Evolutionary conservation across 73 alveolate genomes (phyloP), one percentile per base, ranked within the genome.

Genomic region (Tetrahymena borealis): DNA sequence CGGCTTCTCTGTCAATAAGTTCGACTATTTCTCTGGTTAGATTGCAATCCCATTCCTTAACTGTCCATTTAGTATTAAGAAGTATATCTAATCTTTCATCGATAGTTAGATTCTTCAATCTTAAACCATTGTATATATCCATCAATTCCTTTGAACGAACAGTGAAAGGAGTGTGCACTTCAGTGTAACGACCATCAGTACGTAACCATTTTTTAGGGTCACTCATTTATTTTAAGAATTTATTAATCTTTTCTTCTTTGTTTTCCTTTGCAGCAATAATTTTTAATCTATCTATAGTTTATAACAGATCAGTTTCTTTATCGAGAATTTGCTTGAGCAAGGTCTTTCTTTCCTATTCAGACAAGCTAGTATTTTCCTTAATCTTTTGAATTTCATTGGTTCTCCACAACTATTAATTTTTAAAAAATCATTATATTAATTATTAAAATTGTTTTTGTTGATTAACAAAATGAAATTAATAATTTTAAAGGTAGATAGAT

Each of bases 1-100:
- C 99, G 2, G 99, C 99, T 94, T 99, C 99, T 94, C 99, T 97
- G 94, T 99, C 99, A 37, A 99, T 98, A 78, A 99, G 95, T 90
- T 99, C 99, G 40, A 99, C 99, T 77, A 99, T 98, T 95, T 99
- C 99, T 90, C 99, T 97, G 8, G 99, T 98, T 32, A 99, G 91
- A 91, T 98, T 98, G 96, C 99, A 98, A 93, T 99, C 99, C 93
- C 98, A 98, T 95, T 99, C 99, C 91, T 97, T 91, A n/a, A 96
- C 99, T 40, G 99, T 98, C 99, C 99, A 98, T 96, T 98, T 98
- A 28, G 99, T 98, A 91, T 98, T 99, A 38, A 98, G 96, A 11
- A 98, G 96, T 38, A 98, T 99, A 91, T 98, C 99, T 33, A 98
- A 97, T 85, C 99, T 94, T 95, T 98, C 99, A 94, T 98, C 99